Conservation (phyloP, 2,329 filamentous ascomycete genomes). For the Aspergillus piperis region DNA sequence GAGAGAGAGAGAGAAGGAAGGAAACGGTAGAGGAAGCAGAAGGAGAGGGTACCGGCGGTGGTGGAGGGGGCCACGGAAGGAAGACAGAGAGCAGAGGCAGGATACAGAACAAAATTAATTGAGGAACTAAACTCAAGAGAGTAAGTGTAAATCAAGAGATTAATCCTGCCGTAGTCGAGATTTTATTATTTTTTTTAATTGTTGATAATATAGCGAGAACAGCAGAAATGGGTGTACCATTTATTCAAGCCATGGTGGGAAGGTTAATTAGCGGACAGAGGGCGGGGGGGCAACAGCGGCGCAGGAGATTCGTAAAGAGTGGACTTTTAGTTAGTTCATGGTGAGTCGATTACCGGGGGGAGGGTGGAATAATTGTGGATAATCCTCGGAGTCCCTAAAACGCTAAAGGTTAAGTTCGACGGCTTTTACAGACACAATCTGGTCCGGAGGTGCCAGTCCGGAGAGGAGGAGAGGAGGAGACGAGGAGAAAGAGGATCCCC, state of each 20-base stretch:
- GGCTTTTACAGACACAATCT: background rate
- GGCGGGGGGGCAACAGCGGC: background rate
- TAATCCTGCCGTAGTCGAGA: background rate
- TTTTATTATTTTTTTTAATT: background rate
- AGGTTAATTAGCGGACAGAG: conserved; percentile 4
- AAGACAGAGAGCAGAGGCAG: background rate
- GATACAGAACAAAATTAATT: background rate
- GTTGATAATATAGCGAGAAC: background rate
- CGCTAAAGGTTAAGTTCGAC: background rate
- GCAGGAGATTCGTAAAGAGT: background rate
- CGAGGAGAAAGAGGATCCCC: background rate
- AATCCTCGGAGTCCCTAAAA: background rate
- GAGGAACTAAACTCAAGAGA: background rate
- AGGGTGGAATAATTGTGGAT: background rate
- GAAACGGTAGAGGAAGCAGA: background rate
- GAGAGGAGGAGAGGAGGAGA: background rate
- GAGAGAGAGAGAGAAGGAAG: background rate
- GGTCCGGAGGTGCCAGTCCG: background rate
- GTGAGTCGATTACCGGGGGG: background rate
- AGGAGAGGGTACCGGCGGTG: background rate
- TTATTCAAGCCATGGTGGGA: background rate
- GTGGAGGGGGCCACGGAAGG: background rate
- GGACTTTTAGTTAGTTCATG: background rate
- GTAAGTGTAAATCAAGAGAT: background rate
- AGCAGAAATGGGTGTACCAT: background rate